Evolutionary conservation across 345 rosid species (phyloP), one percentile per base, ranked within the genome.

Genomic region (Barbarea vulgaris): DNA sequence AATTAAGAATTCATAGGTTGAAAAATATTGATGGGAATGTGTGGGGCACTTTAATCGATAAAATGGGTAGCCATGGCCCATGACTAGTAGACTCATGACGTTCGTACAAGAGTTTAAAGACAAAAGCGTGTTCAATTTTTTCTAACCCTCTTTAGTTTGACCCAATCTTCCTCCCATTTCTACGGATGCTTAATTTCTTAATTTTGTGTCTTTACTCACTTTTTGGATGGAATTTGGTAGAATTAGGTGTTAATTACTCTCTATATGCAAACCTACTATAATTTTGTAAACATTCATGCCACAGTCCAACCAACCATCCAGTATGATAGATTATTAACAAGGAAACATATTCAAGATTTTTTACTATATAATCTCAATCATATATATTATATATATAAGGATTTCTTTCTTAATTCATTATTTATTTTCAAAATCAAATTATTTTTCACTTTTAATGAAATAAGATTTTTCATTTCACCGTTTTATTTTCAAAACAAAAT

Each of bases 101-200:
- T 70, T 6, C 13, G 9, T 44, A n/a, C 68, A 27, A 44, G 11
- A 53, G 41, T 2, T 19, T 24, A 24, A 66, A 36, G 22, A 47
- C 59, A 24, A 57, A 44, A 44, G 28, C 48, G 50, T 56, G 59
- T 74, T 24, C 24, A 34, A 25, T 8, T 33, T 46, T 5, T 56
- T 59, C 46, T 39, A 58, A n/a, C n/a, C 52, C 22, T 17, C 59
- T 68, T 67, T 42, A 42, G 3, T 5, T 42, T 41, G 19, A 28
- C 72, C 55, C 6, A 52, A 31, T 19, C 3, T 48, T 50, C 53
- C 37, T 67, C 79, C 68, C 53, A 59, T 36, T 7, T 60, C 3
- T 21, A 19, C 11, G 53, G 74, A 51, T 27, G 51, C 33, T 25
- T 42, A 15, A 4, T 39, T 56, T 19, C 10, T 47, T 57, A 47